A percentile compares a stretch with the other conserved stretches of the same genome.
Conservation (phyloP, 371 early-diverging fungal genomes). For the Paraphysoderma sedebokerense region DNA sequence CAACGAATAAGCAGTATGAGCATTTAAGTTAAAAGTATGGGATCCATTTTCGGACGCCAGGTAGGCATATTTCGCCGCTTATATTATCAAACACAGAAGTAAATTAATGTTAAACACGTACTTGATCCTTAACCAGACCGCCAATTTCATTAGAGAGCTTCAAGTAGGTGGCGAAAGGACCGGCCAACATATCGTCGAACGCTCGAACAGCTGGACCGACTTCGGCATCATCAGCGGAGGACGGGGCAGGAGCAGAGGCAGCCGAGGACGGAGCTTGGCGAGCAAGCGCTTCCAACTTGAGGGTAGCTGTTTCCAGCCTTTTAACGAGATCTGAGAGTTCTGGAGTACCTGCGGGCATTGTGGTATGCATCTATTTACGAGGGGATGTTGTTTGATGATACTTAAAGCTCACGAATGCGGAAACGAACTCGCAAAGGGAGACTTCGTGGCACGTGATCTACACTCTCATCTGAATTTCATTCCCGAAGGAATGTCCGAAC, state of each 20-base stretch:
- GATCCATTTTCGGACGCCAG: not conserved
- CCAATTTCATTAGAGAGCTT: slow-evolving; percentile 40
- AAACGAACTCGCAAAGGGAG: too few species aligned
- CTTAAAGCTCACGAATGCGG: too few species aligned
- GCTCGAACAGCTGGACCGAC: slow-evolving; percentile 33
- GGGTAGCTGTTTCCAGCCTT: slow-evolving; percentile 70
- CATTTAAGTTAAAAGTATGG: not conserved
- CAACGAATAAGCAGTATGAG: slow-evolving; percentile 12
- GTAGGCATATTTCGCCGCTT: not conserved
- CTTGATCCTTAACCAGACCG: slow-evolving; percentile 58
- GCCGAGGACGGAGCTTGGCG: slow-evolving; percentile 32
- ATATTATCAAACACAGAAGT: not conserved
- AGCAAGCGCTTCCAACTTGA: slow-evolving; percentile 63
- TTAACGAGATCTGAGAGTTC: slow-evolving; percentile 30
- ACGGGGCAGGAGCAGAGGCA: slow-evolving; percentile 18
- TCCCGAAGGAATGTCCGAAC: too few species aligned
- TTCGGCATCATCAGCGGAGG: slow-evolving; percentile 14
- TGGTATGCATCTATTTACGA: too few species aligned
- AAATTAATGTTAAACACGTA: not conserved
- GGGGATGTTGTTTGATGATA: too few species aligned
- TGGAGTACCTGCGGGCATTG: not conserved
- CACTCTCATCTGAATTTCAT: too few species aligned
- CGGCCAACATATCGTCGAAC: slow-evolving; percentile 46
- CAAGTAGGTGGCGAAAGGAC: slow-evolving; percentile 30
- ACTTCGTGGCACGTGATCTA: too few species aligned